These are phyloP conservation scores for Sicyos baderoa DNA, from an alignment of 306 rosid genomes.

Conservation along the genomic window DNA sequence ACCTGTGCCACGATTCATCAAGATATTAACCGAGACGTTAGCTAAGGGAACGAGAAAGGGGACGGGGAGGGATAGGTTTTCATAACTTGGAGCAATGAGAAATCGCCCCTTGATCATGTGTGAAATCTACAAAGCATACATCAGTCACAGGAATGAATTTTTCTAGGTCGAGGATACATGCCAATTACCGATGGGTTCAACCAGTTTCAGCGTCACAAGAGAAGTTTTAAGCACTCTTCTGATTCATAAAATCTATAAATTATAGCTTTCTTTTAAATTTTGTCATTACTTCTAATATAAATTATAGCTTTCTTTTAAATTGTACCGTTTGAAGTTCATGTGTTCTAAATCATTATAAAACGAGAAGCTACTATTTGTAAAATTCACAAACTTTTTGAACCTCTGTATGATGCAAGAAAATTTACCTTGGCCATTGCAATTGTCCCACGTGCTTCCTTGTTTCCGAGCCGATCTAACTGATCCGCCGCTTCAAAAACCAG, in stretches of 20 bases:
- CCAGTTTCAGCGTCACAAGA: too few relatives aligned
- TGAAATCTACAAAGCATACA: background rate
- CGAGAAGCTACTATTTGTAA: background rate
- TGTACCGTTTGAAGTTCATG: background rate
- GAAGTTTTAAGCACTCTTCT: background rate
- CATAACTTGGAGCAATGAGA: background rate
- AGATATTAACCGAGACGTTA: too few relatives aligned
- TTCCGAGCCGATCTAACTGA: conserved; percentile 83
- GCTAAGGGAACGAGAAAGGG: background rate
- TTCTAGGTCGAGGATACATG: too few relatives aligned
- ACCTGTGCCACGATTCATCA: conserved; percentile 46
- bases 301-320: too few relatives aligned
- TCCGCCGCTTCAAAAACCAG: conserved; percentile 90
- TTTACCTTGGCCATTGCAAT: conserved; percentile 94
- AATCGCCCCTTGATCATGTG: background rate
- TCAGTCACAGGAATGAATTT: background rate
- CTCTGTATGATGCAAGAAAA: conserved; percentile 5
- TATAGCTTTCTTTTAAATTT: background rate
- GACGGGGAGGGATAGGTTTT: background rate
- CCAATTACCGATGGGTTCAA: too few relatives aligned
- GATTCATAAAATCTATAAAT: background rate
- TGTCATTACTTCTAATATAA: background rate
- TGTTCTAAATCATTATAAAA: background rate
- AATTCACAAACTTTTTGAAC: background rate
- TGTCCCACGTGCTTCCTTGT: conserved; percentile 76